Evolutionary conservation across 345 rosid species (phyloP).

Genomic region (Geranium brycei): DNA sequence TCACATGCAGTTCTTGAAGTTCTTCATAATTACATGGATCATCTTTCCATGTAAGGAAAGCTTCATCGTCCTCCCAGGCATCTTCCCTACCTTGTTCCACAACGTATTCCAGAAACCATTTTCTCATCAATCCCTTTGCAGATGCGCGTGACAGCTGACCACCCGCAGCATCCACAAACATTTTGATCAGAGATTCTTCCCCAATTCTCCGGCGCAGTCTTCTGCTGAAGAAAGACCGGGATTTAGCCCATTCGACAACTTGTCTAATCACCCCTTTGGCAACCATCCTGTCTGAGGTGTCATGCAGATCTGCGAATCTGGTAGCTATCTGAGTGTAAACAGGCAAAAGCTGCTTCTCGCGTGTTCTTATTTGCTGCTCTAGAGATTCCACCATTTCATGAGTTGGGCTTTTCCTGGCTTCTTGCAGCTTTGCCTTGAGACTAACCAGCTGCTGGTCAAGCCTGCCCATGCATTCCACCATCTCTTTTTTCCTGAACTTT

Average conservation of each 20-base stretch:
- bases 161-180: slow-evolving; percentile 54
- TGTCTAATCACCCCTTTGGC: slow-evolving; percentile 85
- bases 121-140: slow-evolving; percentile 52
- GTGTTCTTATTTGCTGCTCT: slow-evolving; percentile 57
- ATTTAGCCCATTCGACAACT: slow-evolving; percentile 70
- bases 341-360: slow-evolving; percentile 87
- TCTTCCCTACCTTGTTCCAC: slow-evolving; percentile 39
- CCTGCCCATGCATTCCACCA: slow-evolving; percentile 96
- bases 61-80: slow-evolving; percentile 69
- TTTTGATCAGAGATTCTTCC: slow-evolving; percentile 56
- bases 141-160: slow-evolving; percentile 45
- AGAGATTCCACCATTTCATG: slow-evolving; percentile 33
- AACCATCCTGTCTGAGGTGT: slow-evolving; percentile 86
- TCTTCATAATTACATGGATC: slow-evolving; percentile 43
- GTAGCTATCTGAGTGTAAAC: slow-evolving; percentile 87
- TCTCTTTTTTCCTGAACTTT: slow-evolving; percentile 82
- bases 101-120: slow-evolving; percentile 63
- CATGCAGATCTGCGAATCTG: slow-evolving; percentile 90
- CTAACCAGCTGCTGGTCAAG: slow-evolving; percentile 59
- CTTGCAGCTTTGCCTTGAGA: slow-evolving; percentile 54
- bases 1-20: slow-evolving; percentile 54
- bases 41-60: slow-evolving; percentile 77
- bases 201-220: slow-evolving; percentile 64
- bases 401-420: slow-evolving; percentile 41
- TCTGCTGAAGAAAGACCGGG: slow-evolving; percentile 60